Conservation (phyloP, 2,329 filamentous ascomycete species). For the Sporothrix humicola region DNA sequence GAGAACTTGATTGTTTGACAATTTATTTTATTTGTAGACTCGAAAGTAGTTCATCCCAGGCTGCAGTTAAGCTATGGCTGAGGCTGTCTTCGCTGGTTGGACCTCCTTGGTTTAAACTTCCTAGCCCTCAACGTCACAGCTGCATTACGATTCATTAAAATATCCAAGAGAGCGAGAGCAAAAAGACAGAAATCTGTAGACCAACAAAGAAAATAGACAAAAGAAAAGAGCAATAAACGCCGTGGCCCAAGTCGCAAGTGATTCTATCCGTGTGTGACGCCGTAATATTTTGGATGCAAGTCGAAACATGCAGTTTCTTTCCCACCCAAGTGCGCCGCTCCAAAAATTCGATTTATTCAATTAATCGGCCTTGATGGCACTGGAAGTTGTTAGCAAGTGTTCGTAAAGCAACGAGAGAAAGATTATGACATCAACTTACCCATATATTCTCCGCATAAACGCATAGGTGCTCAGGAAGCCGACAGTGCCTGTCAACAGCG, state of each 20-base stretch:
- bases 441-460: conserved; percentile 83
- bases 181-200: not conserved
- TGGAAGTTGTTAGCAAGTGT: conserved; percentile 39
- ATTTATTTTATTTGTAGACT: not conserved
- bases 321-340: not conserved
- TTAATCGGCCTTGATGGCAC: conserved; percentile 60
- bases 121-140: not conserved
- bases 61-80: not conserved
- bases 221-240: conserved; percentile 25
- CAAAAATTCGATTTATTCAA: not conserved
- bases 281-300: conserved; percentile 27
- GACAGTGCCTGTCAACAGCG: conserved; percentile 79
- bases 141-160: not conserved
- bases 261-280: conserved; percentile 35
- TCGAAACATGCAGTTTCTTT: conserved; percentile 9
- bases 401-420: not conserved
- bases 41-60: not conserved
- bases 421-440: conserved; percentile 54
- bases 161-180: not conserved
- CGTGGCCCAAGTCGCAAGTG: not conserved
- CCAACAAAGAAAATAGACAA: not conserved
- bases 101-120: too few species aligned
- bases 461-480: conserved; percentile 84
- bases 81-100: not conserved
- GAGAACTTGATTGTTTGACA: not conserved